Evolutionary conservation across 441 rosid genomes (phyloP).

Genomic region (Pelargonium myrrhifolium): DNA sequence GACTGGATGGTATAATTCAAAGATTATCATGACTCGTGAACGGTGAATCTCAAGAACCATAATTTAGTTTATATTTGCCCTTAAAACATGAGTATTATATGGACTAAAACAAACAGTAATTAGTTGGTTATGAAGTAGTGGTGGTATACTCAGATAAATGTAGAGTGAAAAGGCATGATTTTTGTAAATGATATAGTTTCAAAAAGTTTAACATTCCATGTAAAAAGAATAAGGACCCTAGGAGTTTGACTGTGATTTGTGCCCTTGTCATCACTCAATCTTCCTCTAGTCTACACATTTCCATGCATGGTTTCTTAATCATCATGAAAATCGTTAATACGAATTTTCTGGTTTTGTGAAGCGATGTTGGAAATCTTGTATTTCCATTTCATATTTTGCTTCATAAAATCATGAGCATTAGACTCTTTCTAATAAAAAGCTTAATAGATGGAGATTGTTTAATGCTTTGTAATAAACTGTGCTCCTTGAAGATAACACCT

Average conservation of each 20-base stretch:
- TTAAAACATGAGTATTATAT: background rate
- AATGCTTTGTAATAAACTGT: background rate
- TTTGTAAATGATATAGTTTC: background rate
- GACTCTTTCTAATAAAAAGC: background rate
- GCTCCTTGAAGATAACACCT: background rate
- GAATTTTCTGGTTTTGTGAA: background rate
- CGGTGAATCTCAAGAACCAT: background rate
- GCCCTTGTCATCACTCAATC: background rate
- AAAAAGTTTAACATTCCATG: background rate
- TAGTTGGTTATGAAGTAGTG: background rate
- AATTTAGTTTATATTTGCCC: background rate
- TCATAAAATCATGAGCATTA: background rate
- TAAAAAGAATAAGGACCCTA: background rate
- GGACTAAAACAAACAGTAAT: background rate
- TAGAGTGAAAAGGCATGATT: background rate
- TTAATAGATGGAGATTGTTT: background rate
- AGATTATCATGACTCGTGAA: background rate
- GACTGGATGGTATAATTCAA: background rate
- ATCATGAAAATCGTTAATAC: background rate
- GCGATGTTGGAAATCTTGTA: background rate
- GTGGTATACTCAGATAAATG: background rate
- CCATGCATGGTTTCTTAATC: slow-evolving; percentile 1
- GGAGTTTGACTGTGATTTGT: background rate
- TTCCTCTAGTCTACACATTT: background rate
- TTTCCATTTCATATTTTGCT: background rate